Conservation (phyloP, 768 basidiomycete genomes). For the Tylopilus balloui region DNA sequence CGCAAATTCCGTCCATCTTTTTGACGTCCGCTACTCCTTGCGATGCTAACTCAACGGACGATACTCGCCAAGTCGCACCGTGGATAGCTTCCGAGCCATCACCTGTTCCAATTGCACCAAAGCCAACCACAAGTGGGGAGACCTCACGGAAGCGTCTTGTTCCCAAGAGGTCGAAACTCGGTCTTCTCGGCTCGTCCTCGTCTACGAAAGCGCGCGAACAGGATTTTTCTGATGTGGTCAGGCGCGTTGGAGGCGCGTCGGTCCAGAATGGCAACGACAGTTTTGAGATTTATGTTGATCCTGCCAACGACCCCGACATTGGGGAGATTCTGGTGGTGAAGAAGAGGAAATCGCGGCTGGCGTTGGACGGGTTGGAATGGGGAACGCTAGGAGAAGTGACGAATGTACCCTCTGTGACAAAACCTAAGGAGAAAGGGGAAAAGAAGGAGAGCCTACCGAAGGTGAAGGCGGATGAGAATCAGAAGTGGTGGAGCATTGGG, state of each 20-base stretch:
- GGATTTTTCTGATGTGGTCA: slow-evolving; percentile 59
- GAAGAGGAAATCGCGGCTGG: slow-evolving; percentile 68
- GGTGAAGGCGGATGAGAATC: slow-evolving; percentile 44
- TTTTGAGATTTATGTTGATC: slow-evolving; percentile 72
- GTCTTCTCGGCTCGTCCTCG: slow-evolving; percentile 35
- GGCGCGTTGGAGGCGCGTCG: slow-evolving; percentile 39
- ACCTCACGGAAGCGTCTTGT: slow-evolving; percentile 49
- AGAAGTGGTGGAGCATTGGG: slow-evolving; percentile 83
- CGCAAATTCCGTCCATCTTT: slow-evolving; percentile 56
- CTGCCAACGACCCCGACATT: slow-evolving; percentile 56
- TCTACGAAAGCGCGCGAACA: slow-evolving; percentile 30
- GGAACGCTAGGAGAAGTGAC: slow-evolving; percentile 61
- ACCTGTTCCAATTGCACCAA: slow-evolving; percentile 28
- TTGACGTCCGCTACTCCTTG: slow-evolving; percentile 67
- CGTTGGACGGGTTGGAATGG: slow-evolving; percentile 51
- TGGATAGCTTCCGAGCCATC: slow-evolving; percentile 17
- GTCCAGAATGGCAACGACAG: slow-evolving; percentile 37
- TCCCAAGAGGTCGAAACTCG: slow-evolving; percentile 69
- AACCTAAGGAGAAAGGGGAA: slow-evolving; percentile 35
- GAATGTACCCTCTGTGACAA: slow-evolving; percentile 39
- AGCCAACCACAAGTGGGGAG: slow-evolving; percentile 13
- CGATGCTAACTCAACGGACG: slow-evolving; percentile 36
- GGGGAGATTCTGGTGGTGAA: slow-evolving; percentile 70
- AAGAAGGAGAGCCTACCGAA: slow-evolving; percentile 33
- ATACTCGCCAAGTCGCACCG: slow-evolving; percentile 24